Evolutionary conservation across 2,329 filamentous ascomycete species (phyloP), one percentile per base, ranked within the genome.

Genomic region (Zymoseptoria tritici): DNA sequence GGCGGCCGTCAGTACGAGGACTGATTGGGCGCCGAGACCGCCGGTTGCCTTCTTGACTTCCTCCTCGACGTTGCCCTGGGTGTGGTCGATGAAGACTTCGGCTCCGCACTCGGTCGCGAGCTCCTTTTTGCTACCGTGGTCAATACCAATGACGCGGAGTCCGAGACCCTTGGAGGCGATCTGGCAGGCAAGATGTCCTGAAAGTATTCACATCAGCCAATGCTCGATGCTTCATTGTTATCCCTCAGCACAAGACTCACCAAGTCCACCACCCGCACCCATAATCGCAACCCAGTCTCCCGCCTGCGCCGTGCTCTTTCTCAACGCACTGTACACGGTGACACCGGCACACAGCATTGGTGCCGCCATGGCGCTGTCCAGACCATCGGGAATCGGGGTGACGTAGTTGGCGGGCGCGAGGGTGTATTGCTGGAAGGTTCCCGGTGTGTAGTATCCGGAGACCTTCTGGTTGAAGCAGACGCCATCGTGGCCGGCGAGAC

Each of bases 381-480:
- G 73, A 3, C 71, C 74, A 4, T 86, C 85, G 2, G 86, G 86
- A 65, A 89, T 88, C 1, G 85, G 85, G 0, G 86, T 89, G 2
- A 88, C 86, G 70, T 89, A 89, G 73, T 82, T 81, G 2, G 85
- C 85, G 9, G 84, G 83, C 0, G 80, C 81, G 16, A 87, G 70
- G 19, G 81, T 81, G 68, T 88, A 89, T 74, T 88, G 85, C 70
- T 89, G 86, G 70, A 89, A 89, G n/a, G 86, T 89, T 22, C 86
- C 86, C 0, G 86, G 86, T 0, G 81, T 84, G 70, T 84, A 87
- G 74, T 88, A 89, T 4, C 86, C 86, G 0, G 81, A 85, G 54
- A 89, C 67, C 68, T 82, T 83, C 60, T 79, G 76, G 50, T 82
- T 80, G 64, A 78, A 75, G 72, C 83, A 86, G 49, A 79, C 72